Base-by-base conservation (phyloP, 352 stramenopile genomes). In the Phytophthora idaei region DNA sequence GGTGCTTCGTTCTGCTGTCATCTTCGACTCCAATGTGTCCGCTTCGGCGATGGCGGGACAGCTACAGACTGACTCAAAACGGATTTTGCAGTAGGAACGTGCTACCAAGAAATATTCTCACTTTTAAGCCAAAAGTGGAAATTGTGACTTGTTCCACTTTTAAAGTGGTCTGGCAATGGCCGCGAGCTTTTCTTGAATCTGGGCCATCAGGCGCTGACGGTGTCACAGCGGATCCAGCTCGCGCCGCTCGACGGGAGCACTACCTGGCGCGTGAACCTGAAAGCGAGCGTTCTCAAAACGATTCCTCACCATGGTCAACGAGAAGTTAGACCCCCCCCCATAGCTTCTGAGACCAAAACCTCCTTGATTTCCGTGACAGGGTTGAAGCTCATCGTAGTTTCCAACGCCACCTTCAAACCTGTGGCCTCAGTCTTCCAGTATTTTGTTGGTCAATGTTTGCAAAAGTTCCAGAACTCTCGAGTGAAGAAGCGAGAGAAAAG, bases 341-440 rank as follows among this genome's bases (percentile, higher is more conserved):
- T 15, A 59, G 44, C 21, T 61, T 61, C 27, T 57, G 9, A 32
- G 51, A 52, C 60, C 45, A 68, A 2, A 61, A n/a, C 31, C n/a
- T 61, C 60, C 31, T 61, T 68, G 3, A 57, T 68, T 15, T 68
- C 45, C 11, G 60, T 68, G 5, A 61, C 12, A 21, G 34, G 50
- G 9, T 25, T 46, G 12, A 66, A 41, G 17, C 31, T 49, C 49
- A 59, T 59, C 10, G 49, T 49, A 39, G 61, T 61, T 25, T 57
- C 50, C 12, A 67, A n/a, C n/a, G n/a, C n/a, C 0, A 61, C 2
- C 27, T 61, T 34, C 29, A 15, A 50, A 3, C 17, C 14, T 28
- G 60, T 67, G 2, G 45, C 51, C 21, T 55, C 32, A 1, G 9
- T 1, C 21, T 56, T 37, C 1, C 60, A 67, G 34, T 51, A 61